Evolutionary conservation across 108 stramenopile genomes (phyloP).

Genomic region (Skeletonema tropicum): DNA sequence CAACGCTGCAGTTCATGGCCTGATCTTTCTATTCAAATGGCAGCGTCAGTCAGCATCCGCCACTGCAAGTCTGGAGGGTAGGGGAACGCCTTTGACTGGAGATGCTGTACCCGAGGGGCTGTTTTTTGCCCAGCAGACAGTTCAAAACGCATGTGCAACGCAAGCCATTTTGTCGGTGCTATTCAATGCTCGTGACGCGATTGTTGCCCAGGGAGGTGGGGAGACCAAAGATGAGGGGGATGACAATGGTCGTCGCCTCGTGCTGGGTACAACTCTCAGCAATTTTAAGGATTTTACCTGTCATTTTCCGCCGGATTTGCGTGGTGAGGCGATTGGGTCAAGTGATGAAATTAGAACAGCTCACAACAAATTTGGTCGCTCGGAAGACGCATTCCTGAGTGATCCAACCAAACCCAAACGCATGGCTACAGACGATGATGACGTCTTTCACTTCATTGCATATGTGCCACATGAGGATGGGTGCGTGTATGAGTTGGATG

Average conservation of each 20-base stretch:
- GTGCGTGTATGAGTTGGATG: constrained; percentile 94
- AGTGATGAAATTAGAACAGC: constrained; percentile 82
- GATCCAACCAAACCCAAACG: constrained; percentile 44
- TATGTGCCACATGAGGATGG: constrained; percentile 79
- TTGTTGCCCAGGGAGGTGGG: neutral
- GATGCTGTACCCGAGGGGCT: constrained; percentile 65
- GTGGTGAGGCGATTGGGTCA: constrained; percentile 88
- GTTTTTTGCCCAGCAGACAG: constrained; percentile 91
- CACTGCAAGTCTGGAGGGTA: neutral
- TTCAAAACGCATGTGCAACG: constrained; percentile 94
- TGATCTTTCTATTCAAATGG: constrained; percentile 96
- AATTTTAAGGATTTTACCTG: constrained; percentile 84
- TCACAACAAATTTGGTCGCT: constrained; percentile 91
- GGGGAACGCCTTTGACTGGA: constrained; percentile 31
- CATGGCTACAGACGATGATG: constrained; percentile 67
- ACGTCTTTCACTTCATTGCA: constrained; percentile 96
- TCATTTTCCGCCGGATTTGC: constrained; percentile 81
- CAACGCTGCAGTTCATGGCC: constrained; percentile 73
- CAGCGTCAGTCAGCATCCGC: constrained; percentile 28
- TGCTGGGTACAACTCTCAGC: constrained; percentile 74
- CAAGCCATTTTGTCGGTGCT: constrained; percentile 89
- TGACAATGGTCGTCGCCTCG: constrained; percentile 32
- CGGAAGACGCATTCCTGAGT: constrained; percentile 85
- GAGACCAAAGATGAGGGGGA: constrained; percentile 19
- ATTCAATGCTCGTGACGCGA: constrained; percentile 60